Evolutionary conservation across 2,329 filamentous ascomycete species (phyloP), one percentile per base, ranked within the genome.

Genomic region (Aspergillus sp.): DNA sequence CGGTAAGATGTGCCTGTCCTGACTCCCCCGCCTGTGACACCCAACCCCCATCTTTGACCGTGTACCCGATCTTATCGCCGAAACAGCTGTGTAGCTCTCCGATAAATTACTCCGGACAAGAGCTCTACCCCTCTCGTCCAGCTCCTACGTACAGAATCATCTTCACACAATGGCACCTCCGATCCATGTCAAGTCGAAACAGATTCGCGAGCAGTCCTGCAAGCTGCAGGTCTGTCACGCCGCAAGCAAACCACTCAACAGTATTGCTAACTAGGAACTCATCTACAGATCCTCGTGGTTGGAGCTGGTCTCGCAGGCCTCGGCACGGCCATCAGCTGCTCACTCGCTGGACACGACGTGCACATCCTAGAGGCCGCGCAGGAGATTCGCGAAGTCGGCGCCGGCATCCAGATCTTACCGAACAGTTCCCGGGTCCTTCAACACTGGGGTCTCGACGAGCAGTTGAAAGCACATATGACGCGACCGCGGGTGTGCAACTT

Each of bases 401-500:
- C 64, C 0, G 64, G 64, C 1, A 67, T 67, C 26, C 64, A 67
- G 33, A 51, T 67, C 6, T 50, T 67, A 1, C 64, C 64, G 1
- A 67, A 67, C 32, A 62, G 60, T 45, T 58, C 58, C 0, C 54
- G 79, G 0, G 57, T 67, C 3, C 59, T 67, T 0, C 60, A 65
- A 9, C 58, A 65, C 26, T 67, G 64, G 64, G 79, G 79, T 1
- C 65, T 82, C 3, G 71, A 74, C 50, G 65, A 74, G 0, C 59
- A 59, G 1, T 62, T 82, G 2, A 64, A 65, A 3, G 65, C 61
- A 17, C 65, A 67, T 57, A 75, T 70, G 51, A 80, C 75, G 6
- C 66, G 57, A 65, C 80, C 66, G 3, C 66, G 62, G 51, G 70
- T 64, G 50, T 75, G 67, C 57, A 81, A 81, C 50, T 80, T 82